A percentile compares a stretch with the other conserved stretches of the same genome.
Conservation (phyloP, 108 stramenopile species). For the Skeletonema grethae region DNA sequence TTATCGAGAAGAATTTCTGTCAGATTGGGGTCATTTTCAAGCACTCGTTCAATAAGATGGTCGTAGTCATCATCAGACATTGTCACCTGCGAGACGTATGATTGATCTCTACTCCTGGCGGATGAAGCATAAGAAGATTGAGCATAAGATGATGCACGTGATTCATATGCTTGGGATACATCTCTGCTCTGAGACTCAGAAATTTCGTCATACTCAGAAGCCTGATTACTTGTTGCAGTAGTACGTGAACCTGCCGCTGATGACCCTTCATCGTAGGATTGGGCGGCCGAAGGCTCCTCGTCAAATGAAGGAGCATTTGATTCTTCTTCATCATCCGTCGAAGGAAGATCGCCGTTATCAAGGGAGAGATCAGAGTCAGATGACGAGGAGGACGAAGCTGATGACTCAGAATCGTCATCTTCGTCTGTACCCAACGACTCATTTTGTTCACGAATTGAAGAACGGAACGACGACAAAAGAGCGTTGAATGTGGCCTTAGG, state of each 20-base stretch:
- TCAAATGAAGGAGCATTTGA: neutral
- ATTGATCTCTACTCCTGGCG: neutral
- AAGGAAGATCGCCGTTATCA: neutral
- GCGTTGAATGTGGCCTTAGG: slow-evolving; percentile 1
- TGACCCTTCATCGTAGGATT: neutral
- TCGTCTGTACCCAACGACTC: neutral
- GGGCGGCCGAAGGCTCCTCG: neutral
- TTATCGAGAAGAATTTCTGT: neutral
- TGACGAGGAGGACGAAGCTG: neutral
- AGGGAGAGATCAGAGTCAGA: neutral
- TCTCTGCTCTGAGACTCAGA: neutral
- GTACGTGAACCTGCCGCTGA: neutral
- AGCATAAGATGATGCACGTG: neutral
- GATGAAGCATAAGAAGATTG: slow-evolving; percentile 6
- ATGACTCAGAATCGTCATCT: neutral
- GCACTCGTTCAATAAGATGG: slow-evolving; percentile 1
- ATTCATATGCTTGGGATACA: neutral
- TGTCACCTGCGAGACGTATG: neutral
- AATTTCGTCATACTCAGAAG: slow-evolving; percentile 2
- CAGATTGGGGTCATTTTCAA: slow-evolving; percentile 6
- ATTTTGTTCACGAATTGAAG: neutral
- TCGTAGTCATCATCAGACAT: slow-evolving; percentile 2
- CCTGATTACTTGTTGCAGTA: neutral
- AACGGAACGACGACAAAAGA: neutral
- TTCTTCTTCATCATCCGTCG: neutral